Conservation (phyloP, 139 green algal species). For the Dunaliella sp. region DNA sequence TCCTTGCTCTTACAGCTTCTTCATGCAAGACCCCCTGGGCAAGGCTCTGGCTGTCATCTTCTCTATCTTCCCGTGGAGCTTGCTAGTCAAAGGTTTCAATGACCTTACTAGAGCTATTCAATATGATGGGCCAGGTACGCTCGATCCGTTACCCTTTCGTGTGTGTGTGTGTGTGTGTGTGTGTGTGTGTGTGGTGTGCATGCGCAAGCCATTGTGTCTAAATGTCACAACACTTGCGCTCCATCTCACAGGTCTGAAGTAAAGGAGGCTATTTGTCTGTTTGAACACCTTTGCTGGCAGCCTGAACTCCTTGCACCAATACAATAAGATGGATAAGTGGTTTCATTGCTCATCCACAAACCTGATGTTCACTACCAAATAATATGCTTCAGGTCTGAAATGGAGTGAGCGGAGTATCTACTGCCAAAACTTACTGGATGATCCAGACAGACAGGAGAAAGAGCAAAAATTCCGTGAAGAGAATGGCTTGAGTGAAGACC, state of each 20-base stretch:
- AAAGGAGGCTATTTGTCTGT: too few species aligned
- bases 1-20: neutral
- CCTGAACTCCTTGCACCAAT: too few species aligned
- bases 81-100: constrained; percentile 77
- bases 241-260: too few species aligned
- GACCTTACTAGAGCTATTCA: constrained; percentile 66
- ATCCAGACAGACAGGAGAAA: neutral
- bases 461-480: too few species aligned
- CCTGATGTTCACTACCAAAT: too few species aligned
- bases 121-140: constrained; percentile 29
- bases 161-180: neutral
- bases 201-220: too few species aligned
- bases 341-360: too few species aligned
- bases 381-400: constrained; percentile 48
- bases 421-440: constrained; percentile 49
- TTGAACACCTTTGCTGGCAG: too few species aligned
- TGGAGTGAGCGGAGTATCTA: constrained; percentile 56
- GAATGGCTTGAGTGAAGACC: too few species aligned
- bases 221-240: too few species aligned
- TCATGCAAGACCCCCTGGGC: constrained; percentile 4
- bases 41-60: constrained; percentile 63
- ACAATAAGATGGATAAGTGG: too few species aligned
- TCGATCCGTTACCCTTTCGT: neutral
- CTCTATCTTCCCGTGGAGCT: constrained; percentile 72
- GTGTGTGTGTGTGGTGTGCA: neutral